Conservation (phyloP, 495 filamentous ascomycete genomes). For the Lepraria neglecta region DNA sequence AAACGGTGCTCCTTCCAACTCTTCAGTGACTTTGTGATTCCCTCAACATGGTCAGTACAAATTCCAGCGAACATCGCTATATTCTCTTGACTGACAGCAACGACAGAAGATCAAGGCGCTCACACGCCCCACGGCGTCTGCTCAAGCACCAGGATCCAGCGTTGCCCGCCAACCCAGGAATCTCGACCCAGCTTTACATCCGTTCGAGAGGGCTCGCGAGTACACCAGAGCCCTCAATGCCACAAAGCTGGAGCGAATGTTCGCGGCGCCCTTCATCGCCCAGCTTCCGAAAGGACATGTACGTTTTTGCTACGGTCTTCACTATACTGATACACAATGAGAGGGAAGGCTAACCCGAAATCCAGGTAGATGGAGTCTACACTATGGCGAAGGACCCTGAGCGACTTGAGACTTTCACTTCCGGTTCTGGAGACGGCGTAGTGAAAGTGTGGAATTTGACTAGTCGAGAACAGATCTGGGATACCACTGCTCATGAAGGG, state of each 20-base stretch:
- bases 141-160: constrained; percentile 72
- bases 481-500: constrained; percentile 73
- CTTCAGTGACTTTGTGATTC: no score
- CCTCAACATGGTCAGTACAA: constrained; percentile 19
- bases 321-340: no score
- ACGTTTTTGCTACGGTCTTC: not conserved
- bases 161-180: constrained; percentile 73
- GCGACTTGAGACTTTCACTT: constrained; percentile 64
- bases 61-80: not conserved
- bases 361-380: constrained; percentile 69
- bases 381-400: constrained; percentile 64
- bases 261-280: constrained; percentile 84
- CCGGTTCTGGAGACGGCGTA: constrained; percentile 77
- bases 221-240: constrained; percentile 87
- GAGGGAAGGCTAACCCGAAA: not conserved
- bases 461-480: constrained; percentile 70
- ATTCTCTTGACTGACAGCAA: not conserved
- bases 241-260: constrained; percentile 91
- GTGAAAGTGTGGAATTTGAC: constrained; percentile 88
- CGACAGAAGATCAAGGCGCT: constrained; percentile 87
- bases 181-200: constrained; percentile 86
- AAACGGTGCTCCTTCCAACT: not conserved
- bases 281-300: constrained; percentile 89
- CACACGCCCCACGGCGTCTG: constrained; percentile 65
- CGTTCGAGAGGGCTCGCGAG: constrained; percentile 89